Evolutionary conservation across 768 basidiomycete genomes (phyloP).

Genomic region (Mycena pura): DNA sequence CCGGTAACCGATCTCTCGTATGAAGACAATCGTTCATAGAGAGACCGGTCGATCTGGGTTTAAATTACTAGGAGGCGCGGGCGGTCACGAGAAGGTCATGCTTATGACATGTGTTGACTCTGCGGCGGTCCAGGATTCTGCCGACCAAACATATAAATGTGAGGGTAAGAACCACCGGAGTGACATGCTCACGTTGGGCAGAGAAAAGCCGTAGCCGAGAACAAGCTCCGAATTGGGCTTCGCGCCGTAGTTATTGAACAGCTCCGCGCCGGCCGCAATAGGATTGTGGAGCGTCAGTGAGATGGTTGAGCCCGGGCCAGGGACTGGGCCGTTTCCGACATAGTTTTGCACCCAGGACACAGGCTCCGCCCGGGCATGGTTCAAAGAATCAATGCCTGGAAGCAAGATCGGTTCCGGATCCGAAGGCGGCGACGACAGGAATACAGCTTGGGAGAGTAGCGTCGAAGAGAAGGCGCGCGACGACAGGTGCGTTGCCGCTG

Average conservation of each 20-base stretch:
- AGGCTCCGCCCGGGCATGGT: slow-evolving; percentile 81
- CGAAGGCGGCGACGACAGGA: slow-evolving; percentile 55
- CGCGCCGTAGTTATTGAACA: slow-evolving; percentile 92
- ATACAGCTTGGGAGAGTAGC: slow-evolving; percentile 65
- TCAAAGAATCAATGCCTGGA: slow-evolving; percentile 86
- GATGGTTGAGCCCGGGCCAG: slow-evolving; percentile 46
- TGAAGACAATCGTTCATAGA: too few species aligned
- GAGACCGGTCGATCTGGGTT: too few species aligned
- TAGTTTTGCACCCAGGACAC: slow-evolving; percentile 79
- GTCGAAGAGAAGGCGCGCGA: slow-evolving; percentile 92
- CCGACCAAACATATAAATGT: too few species aligned
- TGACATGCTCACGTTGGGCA: slow-evolving; percentile 51
- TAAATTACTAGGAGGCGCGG: too few species aligned
- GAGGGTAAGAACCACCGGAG: too few species aligned
- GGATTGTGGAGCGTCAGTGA: slow-evolving; percentile 65
- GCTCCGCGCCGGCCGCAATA: slow-evolving; percentile 53
- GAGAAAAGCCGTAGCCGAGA: slow-evolving; percentile 89
- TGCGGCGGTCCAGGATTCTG: too few species aligned
- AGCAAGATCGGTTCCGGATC: slow-evolving; percentile 79
- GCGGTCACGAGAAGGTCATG: too few species aligned
- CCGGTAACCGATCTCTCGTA: too few species aligned
- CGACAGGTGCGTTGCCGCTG: slow-evolving; percentile 78
- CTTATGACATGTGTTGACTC: too few species aligned
- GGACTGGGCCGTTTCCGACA: slow-evolving; percentile 36
- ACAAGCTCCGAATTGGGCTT: slow-evolving; percentile 92